Evolutionary conservation across 768 basidiomycete species (phyloP).

Genomic region (Exsudoporus frostii): DNA sequence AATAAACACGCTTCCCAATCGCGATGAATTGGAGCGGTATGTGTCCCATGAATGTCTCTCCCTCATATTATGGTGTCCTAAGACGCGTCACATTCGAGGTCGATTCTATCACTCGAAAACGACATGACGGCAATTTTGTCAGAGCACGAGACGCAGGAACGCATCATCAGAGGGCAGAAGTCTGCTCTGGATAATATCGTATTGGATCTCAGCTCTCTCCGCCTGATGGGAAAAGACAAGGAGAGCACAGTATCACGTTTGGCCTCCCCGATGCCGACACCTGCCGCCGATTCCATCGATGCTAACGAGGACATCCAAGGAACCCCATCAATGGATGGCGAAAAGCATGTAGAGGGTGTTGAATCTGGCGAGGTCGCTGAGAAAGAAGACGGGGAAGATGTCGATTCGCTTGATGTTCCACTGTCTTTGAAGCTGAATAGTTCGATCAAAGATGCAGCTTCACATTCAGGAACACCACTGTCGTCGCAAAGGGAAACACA

Average conservation of each 20-base stretch:
- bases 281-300: conserved; percentile 41
- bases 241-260: conserved; percentile 43
- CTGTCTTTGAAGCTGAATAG: conserved; percentile 32
- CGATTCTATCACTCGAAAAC: conserved; percentile 66
- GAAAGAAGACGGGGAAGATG: conserved; percentile 36
- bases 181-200: conserved; percentile 64
- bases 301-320: conserved; percentile 25
- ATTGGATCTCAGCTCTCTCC: conserved; percentile 54
- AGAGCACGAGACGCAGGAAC: conserved; percentile 73
- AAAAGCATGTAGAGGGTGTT: conserved; percentile 38
- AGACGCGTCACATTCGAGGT: conserved; percentile 38
- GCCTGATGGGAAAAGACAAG: conserved; percentile 66
- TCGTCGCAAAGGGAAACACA: conserved; percentile 25
- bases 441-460: conserved; percentile 32
- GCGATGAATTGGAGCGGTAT: conserved; percentile 75
- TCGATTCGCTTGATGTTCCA: conserved; percentile 30
- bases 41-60: conserved; percentile 29
- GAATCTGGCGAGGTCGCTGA: conserved; percentile 44
- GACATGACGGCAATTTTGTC: conserved; percentile 72
- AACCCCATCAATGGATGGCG: conserved; percentile 24
- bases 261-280: conserved; percentile 44
- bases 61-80: not conserved
- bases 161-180: conserved; percentile 66
- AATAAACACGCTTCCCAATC: conserved; percentile 70
- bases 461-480: conserved; percentile 31